phyloP scores from a whole-genome alignment of 148 eudicot genomes.

The Fagopyrum esculentum region DNA sequence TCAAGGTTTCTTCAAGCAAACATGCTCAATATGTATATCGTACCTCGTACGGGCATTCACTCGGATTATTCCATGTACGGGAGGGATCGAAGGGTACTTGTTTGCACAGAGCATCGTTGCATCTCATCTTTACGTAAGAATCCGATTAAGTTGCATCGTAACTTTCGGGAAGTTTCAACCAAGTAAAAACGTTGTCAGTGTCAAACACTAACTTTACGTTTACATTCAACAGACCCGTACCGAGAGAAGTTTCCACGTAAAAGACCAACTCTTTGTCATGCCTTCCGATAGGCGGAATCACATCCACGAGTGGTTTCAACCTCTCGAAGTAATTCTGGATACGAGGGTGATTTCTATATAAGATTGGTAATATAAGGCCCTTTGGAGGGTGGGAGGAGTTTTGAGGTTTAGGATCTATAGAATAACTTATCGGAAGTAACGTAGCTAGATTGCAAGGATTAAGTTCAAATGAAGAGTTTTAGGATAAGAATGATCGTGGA shows the following conservation, averaged over 20 bases:
- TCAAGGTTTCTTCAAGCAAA: too few species aligned
- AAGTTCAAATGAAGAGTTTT: too few species aligned
- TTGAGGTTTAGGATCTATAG: neutral
- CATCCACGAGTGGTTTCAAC: neutral
- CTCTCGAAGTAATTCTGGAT: neutral
- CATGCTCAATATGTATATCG: too few species aligned
- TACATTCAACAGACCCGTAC: neutral
- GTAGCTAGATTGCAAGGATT: too few species aligned
- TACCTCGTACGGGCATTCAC: too few species aligned
- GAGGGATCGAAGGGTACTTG: neutral
- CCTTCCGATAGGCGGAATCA: neutral
- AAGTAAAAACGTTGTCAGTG: neutral
- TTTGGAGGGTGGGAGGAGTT: neutral
- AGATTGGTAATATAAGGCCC: neutral
- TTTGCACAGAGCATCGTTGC: neutral
- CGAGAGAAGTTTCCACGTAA: neutral
- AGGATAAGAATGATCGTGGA: too few species aligned
- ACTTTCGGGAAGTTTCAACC: neutral
- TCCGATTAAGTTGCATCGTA: neutral
- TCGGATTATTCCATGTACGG: too few species aligned
- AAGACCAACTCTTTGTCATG: neutral
- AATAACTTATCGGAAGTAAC: too few species aligned
- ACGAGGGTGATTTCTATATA: neutral
- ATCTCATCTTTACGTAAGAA: neutral
- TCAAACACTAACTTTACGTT: neutral